phyloP scores from a whole-genome alignment of 257 asterid genomes.

The Solanum bukasovii region DNA sequence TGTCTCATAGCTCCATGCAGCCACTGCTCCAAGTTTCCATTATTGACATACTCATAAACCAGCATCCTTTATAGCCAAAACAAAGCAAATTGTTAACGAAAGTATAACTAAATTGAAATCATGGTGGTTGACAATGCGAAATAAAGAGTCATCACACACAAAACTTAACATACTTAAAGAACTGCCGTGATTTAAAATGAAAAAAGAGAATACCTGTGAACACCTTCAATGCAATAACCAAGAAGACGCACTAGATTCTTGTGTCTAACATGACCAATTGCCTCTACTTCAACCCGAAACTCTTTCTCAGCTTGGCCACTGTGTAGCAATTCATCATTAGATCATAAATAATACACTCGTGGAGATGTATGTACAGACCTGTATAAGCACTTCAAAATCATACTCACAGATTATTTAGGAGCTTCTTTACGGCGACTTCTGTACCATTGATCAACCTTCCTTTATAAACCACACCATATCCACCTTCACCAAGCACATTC shows the following conservation, averaged over 20 bases:
- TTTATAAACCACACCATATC: constrained; percentile 82
- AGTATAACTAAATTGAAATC: neutral
- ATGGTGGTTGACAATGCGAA: neutral
- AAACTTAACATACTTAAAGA: neutral
- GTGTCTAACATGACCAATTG: constrained; percentile 95
- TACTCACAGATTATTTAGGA: constrained; percentile 88
- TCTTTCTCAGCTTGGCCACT: constrained; percentile 99
- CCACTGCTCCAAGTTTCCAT: constrained; percentile 96
- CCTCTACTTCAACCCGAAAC: constrained; percentile 93
- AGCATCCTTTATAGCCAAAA: constrained; percentile 50
- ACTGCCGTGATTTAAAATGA: neutral
- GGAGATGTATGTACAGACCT: neutral
- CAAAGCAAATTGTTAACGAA: neutral
- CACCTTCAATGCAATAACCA: constrained; percentile 97
- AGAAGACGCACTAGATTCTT: constrained; percentile 94
- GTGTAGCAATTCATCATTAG: constrained; percentile 11
- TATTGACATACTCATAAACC: constrained; percentile 91
- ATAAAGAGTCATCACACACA: neutral
- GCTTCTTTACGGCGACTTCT: constrained; percentile 91
- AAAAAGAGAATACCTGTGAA: constrained; percentile 53
- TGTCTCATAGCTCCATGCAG: constrained; percentile 95
- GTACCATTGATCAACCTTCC: constrained; percentile 82
- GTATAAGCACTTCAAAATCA: neutral
- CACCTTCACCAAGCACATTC: constrained; percentile 87
- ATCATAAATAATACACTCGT: neutral